Base-by-base conservation (phyloP, 441 rosid genomes). In the Populus hybrid region DNA sequence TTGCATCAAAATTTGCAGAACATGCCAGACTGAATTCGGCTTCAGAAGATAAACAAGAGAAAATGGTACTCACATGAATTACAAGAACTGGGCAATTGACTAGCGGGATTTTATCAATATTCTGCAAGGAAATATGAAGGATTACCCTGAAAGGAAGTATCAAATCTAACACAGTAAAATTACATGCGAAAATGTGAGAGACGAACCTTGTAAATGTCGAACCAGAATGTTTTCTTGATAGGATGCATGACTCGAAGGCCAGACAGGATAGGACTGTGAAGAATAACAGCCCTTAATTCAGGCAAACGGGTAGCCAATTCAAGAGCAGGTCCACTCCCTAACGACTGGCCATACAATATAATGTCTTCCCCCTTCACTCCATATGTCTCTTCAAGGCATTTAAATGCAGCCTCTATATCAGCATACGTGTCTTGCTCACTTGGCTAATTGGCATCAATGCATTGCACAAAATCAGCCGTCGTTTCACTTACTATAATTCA, bases 161-260 rank as follows among this genome's bases (percentile, higher is more conserved):
- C 20, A 32, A 16, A 32, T 30, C 11, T 67, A 32, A 61, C 74
- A 57, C 14, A 46, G 16, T 38, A 20, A 16, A 59, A 71, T 7
- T 30, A 72, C 71, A 18, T 6, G 40, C 21, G n/a, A 18, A 42
- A 35, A 73, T 46, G 67, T 8, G 2, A 16, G 65, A 70, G 24
- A 38, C 12, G 20, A 75, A 90, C 98, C 97, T 95, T 92, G 78
- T 89, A 95, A 76, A 92, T 95, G 88, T 95, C 98, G 59, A 95
- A 95, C 96, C 98, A 93, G 85, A 90, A 93, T 9, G 94, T 92
- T 69, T 89, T 87, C 80, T 90, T 95, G 73, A 95, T 94, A 14
- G 99, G 97, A 78, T 93, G 89, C 94, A 95, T 84, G 75, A 95
- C 99, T 71, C 99, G 87, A 67, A 93, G 91, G 78, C 99, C 98